Evolutionary conservation across 192 early-diverging fungal species (phyloP), one percentile per base, ranked within the genome.

Genomic region (Coemansia sp.): DNA sequence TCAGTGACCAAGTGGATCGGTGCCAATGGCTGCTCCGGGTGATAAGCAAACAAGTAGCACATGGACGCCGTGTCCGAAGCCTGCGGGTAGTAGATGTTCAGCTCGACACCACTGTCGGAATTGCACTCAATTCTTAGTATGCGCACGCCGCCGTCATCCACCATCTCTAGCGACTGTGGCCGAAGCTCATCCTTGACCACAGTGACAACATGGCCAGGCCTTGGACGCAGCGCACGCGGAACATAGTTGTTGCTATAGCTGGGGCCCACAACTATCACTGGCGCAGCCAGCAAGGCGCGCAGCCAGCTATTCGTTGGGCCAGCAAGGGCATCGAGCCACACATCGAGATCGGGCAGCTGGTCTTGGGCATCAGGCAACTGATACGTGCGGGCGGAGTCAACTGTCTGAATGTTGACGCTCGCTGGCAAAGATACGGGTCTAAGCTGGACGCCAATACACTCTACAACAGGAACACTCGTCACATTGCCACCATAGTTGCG

Each of bases 221-320:
- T 85, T 23, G 88, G 87, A 53, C 84, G 81, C 81, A 89, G 76
- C 59, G 86, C 69, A 9, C 87, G 85, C n/a, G 68, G 72, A 9
- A 88, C 69, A 57, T 82, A 84, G 69, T 88, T 90, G 59, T 89
- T 76, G 60, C 74, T 48, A 69, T 84, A 88, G 62, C 76, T 82
- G 65, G 85, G 82, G 56, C 86, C 90, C 63, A 93, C 91, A 21
- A 95, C 89, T 62, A 93, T 87, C 28, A 86, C 79, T 9, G 85
- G 79, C 24, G 89, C 74, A 5, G 88, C 89, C 58, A 96, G 67
- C 18, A 96, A 73, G 1, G 93, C 91, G 20, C 88, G 89, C 50
- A 94, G 77, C 94, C 94, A 96, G 28, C 83, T 87, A 56, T 85
- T 85, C 0, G 83, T 66, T 3, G 77, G 69, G 16, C 92, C 92